Conservation (phyloP, 768 basidiomycete genomes). For the Pisolithus marmoratus region DNA sequence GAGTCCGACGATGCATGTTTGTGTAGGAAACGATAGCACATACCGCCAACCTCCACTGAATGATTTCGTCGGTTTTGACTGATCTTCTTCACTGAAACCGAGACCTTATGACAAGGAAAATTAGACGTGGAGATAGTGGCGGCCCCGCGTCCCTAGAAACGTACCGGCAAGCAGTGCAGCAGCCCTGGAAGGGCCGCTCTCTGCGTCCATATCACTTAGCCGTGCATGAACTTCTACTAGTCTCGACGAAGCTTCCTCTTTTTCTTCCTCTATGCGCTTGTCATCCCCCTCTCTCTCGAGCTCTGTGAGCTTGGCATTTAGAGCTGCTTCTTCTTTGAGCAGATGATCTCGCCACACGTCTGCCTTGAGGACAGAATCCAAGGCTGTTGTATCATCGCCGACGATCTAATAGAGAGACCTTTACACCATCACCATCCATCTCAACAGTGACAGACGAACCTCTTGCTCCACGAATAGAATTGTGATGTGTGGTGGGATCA, state of each 20-base stretch:
- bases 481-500: conserved; percentile 90
- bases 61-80: conserved; percentile 72
- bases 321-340: conserved; percentile 71
- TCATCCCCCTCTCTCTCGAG: conserved; percentile 75
- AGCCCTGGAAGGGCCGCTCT: conserved; percentile 92
- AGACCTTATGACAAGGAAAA: conserved; percentile 48
- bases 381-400: conserved; percentile 88
- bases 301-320: conserved; percentile 68
- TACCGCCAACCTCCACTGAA: conserved; percentile 97
- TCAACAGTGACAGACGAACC: conserved; percentile 34
- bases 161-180: conserved; percentile 82
- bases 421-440: background rate
- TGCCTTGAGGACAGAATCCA: conserved; percentile 97
- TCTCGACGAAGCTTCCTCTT: conserved; percentile 77
- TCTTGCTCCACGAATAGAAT: conserved; percentile 99
- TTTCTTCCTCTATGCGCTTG: conserved; percentile 74
- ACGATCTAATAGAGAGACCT: conserved; percentile 53
- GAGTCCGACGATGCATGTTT: background rate
- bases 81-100: conserved; percentile 87
- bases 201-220: conserved; percentile 97
- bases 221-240: conserved; percentile 86
- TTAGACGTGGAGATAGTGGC: background rate
- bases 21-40: conserved; percentile 10
- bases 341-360: conserved; percentile 97
- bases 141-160: background rate